Evolutionary conservation across 106 monocot genomes (phyloP), one percentile per base, ranked within the genome.

Genomic region (Cymbidium sinense): DNA sequence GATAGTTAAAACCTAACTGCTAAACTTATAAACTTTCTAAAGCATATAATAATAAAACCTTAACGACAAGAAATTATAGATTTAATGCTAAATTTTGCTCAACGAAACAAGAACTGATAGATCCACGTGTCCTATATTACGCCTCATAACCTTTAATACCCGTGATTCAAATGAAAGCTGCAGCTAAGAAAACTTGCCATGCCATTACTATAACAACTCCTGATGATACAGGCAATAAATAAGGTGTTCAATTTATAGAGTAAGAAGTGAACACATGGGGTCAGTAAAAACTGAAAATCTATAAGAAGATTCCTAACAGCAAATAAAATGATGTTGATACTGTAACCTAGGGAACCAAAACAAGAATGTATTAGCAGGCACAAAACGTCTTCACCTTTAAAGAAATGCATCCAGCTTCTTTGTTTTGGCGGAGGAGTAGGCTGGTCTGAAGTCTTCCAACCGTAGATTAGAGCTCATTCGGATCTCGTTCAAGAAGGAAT

Each of bases 331-430:
- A 36, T 71, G 20, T 70, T 18, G 70, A 20, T 36, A 21, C 20
- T 27, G 23, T 43, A 25, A 17, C 28, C 44, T 29, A 44, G 35
- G 13, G 44, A 43, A 19, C 43, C 74, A n/a, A 44, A 47, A 74
- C 13, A 74, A 43, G 74, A 74, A 74, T 74, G 74, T 10, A 44
- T 41, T 44, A 20, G 27, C 5, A 18, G 35, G 2, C 41, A 15
- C 43, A 28, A 7, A 5, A 44, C 6, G n/a, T 74, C 44, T 74
- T 74, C 44, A 44, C 33, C 50, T 78, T 80, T 86, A 80, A 30
- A 95, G 84, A 78, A 95, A 95, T 33, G 92, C 82, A 34, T 95
- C 90, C 39, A 90, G 77, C 76, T 83, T 88, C 77, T 62, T 82
- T 37, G 90, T 78, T 74, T 76, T 76, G 34, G 76, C 73, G 13